Percentiles rank a stretch among this genome's conserved stretches.
phyloP scores from a whole-genome alignment of 2,329 filamentous ascomycete species.

The Hypoxylon sp. region DNA sequence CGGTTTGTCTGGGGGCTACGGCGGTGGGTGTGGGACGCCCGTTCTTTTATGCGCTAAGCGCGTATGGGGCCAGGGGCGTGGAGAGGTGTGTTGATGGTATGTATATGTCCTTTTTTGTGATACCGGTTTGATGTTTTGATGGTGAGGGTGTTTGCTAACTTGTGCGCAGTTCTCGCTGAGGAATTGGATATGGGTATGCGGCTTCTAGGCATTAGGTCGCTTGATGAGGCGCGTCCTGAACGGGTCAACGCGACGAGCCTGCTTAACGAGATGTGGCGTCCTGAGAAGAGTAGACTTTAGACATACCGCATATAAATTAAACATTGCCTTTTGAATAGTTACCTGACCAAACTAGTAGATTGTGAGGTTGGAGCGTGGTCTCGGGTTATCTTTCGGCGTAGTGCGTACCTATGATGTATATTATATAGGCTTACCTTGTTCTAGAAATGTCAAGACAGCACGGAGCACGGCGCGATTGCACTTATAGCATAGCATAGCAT shows the following conservation, averaged over 20 bases:
- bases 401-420: neutral
- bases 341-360: neutral
- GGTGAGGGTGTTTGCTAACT: slow-evolving; percentile 17
- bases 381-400: neutral
- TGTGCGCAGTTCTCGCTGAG: slow-evolving; percentile 52
- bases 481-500: neutral
- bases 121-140: neutral
- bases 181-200: slow-evolving; percentile 66
- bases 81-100: slow-evolving; percentile 50
- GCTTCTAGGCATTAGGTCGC: slow-evolving; percentile 64
- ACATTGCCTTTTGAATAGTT: neutral
- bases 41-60: slow-evolving; percentile 61
- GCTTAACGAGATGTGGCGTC: slow-evolving; percentile 55
- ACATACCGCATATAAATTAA: neutral
- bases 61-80: slow-evolving; percentile 55
- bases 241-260: slow-evolving; percentile 62
- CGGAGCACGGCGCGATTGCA: neutral
- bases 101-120: slow-evolving; percentile 46
- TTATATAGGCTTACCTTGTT: neutral
- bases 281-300: slow-evolving; percentile 49
- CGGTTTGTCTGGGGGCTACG: slow-evolving; percentile 62
- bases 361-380: no score
- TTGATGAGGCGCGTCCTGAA: slow-evolving; percentile 65
- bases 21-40: slow-evolving; percentile 63
- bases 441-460: neutral